Conservation (phyloP, 805 yeast genomes). For the Teunomyces kruisii region DNA sequence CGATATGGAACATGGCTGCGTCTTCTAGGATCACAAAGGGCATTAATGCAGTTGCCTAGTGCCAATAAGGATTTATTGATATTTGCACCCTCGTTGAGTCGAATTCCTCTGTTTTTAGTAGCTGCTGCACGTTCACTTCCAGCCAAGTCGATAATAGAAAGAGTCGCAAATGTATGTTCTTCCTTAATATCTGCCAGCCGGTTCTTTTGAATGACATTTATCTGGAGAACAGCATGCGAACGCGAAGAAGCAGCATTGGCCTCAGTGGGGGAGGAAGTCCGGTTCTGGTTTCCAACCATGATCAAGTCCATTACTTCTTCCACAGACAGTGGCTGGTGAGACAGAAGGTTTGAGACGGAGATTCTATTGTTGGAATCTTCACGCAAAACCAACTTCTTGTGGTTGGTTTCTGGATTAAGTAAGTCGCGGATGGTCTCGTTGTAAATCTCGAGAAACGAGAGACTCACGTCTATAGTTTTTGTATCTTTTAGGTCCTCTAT, state of each 20-base stretch:
- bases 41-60: slow-evolving; percentile 90
- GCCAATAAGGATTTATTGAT: slow-evolving; percentile 87
- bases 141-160: slow-evolving; percentile 88
- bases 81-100: slow-evolving; percentile 89
- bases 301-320: slow-evolving; percentile 80
- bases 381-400: slow-evolving; percentile 55
- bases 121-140: slow-evolving; percentile 95
- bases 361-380: slow-evolving; percentile 70
- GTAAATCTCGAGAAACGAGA: slow-evolving; percentile 84
- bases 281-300: slow-evolving; percentile 64
- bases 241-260: slow-evolving; percentile 90
- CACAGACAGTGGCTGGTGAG: slow-evolving; percentile 59
- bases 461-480: slow-evolving; percentile 55
- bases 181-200: slow-evolving; percentile 64
- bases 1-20: slow-evolving; percentile 83
- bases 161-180: slow-evolving; percentile 71
- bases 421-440: slow-evolving; percentile 87
- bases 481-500: slow-evolving; percentile 59
- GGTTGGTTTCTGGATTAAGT: slow-evolving; percentile 53
- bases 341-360: slow-evolving; percentile 67
- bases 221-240: slow-evolving; percentile 90
- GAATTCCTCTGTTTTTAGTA: slow-evolving; percentile 77
- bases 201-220: slow-evolving; percentile 62
- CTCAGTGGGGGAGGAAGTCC: slow-evolving; percentile 85
- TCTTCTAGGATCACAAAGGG: slow-evolving; percentile 71